These are phyloP conservation scores for Citrus australasica DNA, from an alignment of 345 rosid genomes.

Conservation along the genomic window DNA sequence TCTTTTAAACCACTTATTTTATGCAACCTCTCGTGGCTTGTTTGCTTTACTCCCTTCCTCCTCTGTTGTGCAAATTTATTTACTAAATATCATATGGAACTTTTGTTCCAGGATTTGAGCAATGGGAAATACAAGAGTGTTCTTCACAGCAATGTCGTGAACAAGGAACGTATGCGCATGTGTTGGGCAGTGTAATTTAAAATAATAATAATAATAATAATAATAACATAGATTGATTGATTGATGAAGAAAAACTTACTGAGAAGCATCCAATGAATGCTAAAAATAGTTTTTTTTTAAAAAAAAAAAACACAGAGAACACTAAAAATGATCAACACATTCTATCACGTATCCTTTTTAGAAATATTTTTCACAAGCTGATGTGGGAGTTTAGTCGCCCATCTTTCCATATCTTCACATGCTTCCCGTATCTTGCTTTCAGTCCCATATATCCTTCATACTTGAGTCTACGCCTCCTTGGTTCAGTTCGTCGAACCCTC, in stretches of 20 bases:
- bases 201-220: no score
- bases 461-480: background rate
- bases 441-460: slow-evolving; percentile 19
- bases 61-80: no score
- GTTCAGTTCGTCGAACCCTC: slow-evolving; percentile 4
- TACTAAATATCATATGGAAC: background rate
- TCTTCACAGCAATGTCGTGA: slow-evolving; percentile 46
- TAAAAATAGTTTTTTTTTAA: no score
- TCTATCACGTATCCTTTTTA: background rate
- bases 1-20: no score
- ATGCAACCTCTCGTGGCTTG: no score
- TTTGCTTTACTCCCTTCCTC: no score
- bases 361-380: background rate
- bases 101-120: slow-evolving; percentile 42
- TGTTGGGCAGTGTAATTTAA: slow-evolving; percentile 45
- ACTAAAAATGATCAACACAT: background rate
- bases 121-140: slow-evolving; percentile 56
- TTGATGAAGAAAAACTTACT: no score
- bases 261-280: no score
- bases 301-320: no score
- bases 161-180: slow-evolving; percentile 41
- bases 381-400: slow-evolving; percentile 6
- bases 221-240: no score
- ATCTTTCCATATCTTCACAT: slow-evolving; percentile 23
- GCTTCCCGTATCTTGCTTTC: slow-evolving; percentile 29